phyloP scores from a whole-genome alignment of 371 early-diverging fungal genomes.

The Mucor velutinosus region DNA sequence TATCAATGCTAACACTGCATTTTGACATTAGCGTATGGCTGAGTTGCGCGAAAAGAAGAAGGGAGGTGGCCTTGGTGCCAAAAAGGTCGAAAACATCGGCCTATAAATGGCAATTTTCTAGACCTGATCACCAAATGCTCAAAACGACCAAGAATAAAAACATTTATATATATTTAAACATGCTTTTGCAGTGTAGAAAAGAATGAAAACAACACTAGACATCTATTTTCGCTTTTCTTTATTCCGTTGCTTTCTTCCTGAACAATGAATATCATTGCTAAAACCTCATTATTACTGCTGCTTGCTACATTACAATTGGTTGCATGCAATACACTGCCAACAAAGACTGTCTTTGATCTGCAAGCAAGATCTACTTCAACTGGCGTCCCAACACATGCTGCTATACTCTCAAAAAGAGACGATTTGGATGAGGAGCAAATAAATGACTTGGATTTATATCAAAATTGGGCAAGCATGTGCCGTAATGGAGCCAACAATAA shows the following conservation, averaged over 20 bases:
- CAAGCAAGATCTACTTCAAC: neutral
- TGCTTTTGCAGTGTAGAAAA: neutral
- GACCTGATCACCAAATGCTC: slow-evolving; percentile 15
- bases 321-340: slow-evolving; percentile 8
- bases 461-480: slow-evolving; percentile 39
- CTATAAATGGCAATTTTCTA: slow-evolving; percentile 19
- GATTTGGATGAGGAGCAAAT: slow-evolving; percentile 23
- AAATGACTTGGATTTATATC: slow-evolving; percentile 32
- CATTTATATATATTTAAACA: neutral
- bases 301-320: neutral
- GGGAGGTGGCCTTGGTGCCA: slow-evolving; percentile 49
- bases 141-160: slow-evolving; percentile 5
- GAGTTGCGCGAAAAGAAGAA: slow-evolving; percentile 59
- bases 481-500: slow-evolving; percentile 13
- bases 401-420: slow-evolving; percentile 19
- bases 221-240: slow-evolving; percentile 7
- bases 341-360: neutral
- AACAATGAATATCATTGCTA: neutral
- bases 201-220: neutral
- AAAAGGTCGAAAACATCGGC: slow-evolving; percentile 21
- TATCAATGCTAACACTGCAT: neutral
- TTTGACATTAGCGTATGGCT: slow-evolving; percentile 47
- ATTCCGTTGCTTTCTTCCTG: neutral
- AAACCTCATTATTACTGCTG: neutral
- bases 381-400: neutral